A percentile compares a stretch with the other conserved stretches of the same genome.
These are phyloP conservation scores for Cenococcum geophilum DNA, from an alignment of 495 filamentous ascomycete species.

Conservation along the genomic window DNA sequence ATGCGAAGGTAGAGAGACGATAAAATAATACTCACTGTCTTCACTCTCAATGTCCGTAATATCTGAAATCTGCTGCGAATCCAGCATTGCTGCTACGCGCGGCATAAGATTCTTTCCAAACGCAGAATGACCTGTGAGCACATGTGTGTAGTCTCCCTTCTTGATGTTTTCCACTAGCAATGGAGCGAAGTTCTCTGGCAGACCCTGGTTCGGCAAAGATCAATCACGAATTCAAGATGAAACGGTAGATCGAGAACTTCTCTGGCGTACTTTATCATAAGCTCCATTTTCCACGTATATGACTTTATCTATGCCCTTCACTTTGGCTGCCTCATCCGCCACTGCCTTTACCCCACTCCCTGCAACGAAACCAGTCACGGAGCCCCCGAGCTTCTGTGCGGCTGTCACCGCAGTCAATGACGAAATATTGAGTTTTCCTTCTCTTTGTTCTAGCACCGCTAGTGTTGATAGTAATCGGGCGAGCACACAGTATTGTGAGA, in stretches of 20 bases:
- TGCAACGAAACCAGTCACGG: constrained; percentile 80
- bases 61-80: constrained; percentile 89
- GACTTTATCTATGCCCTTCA: constrained; percentile 84
- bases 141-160: constrained; percentile 84
- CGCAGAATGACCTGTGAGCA: constrained; percentile 84
- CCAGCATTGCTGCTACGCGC: constrained; percentile 88
- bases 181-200: constrained; percentile 93
- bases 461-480: constrained; percentile 78
- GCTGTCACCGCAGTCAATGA: constrained; percentile 85
- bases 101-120: constrained; percentile 96
- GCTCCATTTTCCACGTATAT: constrained; percentile 79
- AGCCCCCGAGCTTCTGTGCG: constrained; percentile 76
- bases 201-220: constrained; percentile 49
- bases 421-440: constrained; percentile 75
- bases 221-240: neutral
- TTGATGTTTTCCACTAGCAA: constrained; percentile 93
- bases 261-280: constrained; percentile 72
- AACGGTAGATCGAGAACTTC: neutral
- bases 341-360: constrained; percentile 73
- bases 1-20: constrained; percentile 3
- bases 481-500: constrained; percentile 41
- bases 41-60: constrained; percentile 81
- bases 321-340: constrained; percentile 82
- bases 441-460: constrained; percentile 86
- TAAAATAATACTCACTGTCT: constrained; percentile 54